Base-by-base conservation (phyloP, 1,284 basidiomycete genomes). In the Puccinia horiana region DNA sequence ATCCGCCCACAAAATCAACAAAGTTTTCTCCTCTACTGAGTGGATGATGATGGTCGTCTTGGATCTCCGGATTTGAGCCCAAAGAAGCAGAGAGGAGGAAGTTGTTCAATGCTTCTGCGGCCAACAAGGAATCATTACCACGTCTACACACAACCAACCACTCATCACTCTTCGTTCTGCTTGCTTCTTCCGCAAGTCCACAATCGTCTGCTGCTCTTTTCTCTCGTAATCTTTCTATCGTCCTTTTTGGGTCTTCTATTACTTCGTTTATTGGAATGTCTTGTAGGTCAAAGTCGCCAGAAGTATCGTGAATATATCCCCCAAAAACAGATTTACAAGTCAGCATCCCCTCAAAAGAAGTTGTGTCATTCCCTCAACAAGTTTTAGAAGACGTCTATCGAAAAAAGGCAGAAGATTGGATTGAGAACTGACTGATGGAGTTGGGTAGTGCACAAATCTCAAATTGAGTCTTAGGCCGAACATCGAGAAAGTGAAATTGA, bases 61-160 rank as follows among this genome's bases (percentile, higher is more conserved):
- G n/a, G n/a, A n/a, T n/a, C n/a, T n/a, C n/a, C n/a, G n/a, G n/a
- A n/a, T n/a, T n/a, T n/a, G n/a, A n/a, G n/a, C n/a, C n/a, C n/a
- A n/a, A 32, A 44, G 11, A 14, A 47, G 35, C 23, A 14, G 37
- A 35, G 40, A 37, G 42, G 32, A 69, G 23, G 42, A 44, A 26
- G 5, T 29, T 26, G 40, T 63, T 63, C 37, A 81, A 35, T 35
- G n/a, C 42, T 9, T 81, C 81, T 26, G 72, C 94, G 42, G 94
- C 96, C 54, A 95, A 89, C 85, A 94, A 93, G 0, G 95, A 97
- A 87, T 98, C 96, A 86, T 98, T 98, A 0, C 96, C 96, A 29
- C 95, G 89, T 32, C 94, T 90, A 87, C 96, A 98, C 49, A 98
- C 87, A 35, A 98, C 88, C 82, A 91, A 89, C 70, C 70, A 81